Evolutionary conservation across 805 yeast genomes (phyloP).

Genomic region (Monosporozyma yasuniensis): DNA sequence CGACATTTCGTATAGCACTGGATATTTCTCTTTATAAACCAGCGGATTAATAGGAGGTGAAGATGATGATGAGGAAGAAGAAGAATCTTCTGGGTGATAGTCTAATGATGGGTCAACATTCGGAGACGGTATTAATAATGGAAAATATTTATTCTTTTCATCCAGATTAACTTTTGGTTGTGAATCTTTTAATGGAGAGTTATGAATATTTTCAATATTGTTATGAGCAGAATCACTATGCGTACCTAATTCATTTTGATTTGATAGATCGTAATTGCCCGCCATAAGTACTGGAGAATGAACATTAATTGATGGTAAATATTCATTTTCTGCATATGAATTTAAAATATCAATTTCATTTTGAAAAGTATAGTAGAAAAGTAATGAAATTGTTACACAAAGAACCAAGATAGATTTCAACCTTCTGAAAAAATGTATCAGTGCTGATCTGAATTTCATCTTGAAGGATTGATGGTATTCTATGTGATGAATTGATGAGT

Average conservation of each 20-base stretch:
- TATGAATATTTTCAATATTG: background rate
- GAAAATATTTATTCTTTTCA: slow-evolving; percentile 35
- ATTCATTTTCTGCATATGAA: slow-evolving; percentile 30
- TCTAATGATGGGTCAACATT: slow-evolving; percentile 15
- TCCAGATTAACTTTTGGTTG: slow-evolving; percentile 7
- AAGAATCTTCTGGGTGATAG: slow-evolving; percentile 6
- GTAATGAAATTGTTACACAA: slow-evolving; percentile 21
- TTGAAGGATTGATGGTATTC: no score
- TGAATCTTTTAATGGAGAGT: background rate
- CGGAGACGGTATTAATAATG: slow-evolving; percentile 23
- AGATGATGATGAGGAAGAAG: background rate
- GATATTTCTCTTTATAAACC: slow-evolving; percentile 16
- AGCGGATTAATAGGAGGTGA: background rate
- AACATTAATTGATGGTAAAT: slow-evolving; percentile 23
- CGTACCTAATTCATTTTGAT: background rate
- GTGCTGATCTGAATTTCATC: background rate
- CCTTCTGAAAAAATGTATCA: slow-evolving; percentile 12
- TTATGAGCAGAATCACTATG: background rate
- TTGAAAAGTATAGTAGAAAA: slow-evolving; percentile 30
- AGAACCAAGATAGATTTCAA: slow-evolving; percentile 24
- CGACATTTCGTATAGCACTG: slow-evolving; percentile 20
- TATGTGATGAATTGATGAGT: no score
- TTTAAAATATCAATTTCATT: slow-evolving; percentile 30
- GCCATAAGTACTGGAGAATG: background rate
- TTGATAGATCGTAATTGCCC: background rate